A percentile compares a stretch with the other conserved stretches of the same genome.
Evolutionary conservation across 148 eudicot species (phyloP).

Genomic region (Nepenthes gracilis): DNA sequence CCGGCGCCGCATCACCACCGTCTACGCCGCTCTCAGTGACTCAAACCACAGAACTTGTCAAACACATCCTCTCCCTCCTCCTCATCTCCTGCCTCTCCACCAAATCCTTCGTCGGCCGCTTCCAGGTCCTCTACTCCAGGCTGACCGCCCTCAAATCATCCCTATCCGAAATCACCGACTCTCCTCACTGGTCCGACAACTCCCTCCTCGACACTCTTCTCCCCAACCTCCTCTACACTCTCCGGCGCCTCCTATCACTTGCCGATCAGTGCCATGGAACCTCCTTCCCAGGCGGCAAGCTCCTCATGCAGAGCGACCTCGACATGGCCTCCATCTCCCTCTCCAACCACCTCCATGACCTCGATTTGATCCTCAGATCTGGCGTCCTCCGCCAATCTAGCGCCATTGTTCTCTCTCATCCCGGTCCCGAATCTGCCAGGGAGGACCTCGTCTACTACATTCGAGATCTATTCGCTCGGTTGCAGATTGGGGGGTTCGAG

Average conservation of each 20-base stretch:
- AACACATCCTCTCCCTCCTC: constrained; percentile 23
- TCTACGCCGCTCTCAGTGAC: background rate
- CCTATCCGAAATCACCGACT: constrained; percentile 22
- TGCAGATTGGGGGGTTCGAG: constrained; percentile 51
- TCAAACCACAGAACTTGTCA: constrained; percentile 13
- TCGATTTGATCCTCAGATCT: constrained; percentile 44
- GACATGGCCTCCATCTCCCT: constrained; percentile 54
- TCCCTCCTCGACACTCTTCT: constrained; percentile 8
- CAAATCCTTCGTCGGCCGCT: constrained; percentile 32
- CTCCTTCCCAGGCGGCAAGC: constrained; percentile 24
- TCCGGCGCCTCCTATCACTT: constrained; percentile 24
- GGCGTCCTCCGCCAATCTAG: constrained; percentile 44
- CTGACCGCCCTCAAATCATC: constrained; percentile 27
- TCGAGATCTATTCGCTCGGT: constrained; percentile 41
- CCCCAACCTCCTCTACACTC: constrained; percentile 6
- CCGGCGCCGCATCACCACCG: background rate
- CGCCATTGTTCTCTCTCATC: constrained; percentile 53
- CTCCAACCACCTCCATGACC: constrained; percentile 26
- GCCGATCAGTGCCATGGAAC: constrained; percentile 17
- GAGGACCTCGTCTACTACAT: constrained; percentile 39
- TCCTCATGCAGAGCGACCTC: constrained; percentile 56
- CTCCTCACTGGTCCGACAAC: constrained; percentile 34
- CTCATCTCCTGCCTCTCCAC: constrained; percentile 27
- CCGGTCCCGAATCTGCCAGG: constrained; percentile 20
- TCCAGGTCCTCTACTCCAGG: constrained; percentile 32